Conservation (phyloP, 2,329 filamentous ascomycete genomes). For the Fusarium humuli region DNA sequence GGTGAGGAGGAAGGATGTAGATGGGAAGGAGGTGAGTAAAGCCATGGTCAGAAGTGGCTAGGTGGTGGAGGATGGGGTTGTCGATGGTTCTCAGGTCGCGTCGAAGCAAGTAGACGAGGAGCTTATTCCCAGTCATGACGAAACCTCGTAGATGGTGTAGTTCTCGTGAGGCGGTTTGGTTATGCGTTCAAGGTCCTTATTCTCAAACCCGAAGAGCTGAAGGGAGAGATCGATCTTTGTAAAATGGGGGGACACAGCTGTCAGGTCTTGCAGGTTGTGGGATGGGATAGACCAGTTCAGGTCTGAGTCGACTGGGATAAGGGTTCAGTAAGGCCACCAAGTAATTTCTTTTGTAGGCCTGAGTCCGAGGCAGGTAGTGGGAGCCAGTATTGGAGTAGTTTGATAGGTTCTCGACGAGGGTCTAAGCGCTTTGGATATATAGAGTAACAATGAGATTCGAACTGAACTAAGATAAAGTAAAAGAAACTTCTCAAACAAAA, state of each 20-base stretch:
- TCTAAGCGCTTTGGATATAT: conserved; percentile 7
- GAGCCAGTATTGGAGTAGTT: not conserved
- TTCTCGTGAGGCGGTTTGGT: not conserved
- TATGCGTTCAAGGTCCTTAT: not conserved
- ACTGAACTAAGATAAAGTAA: not conserved
- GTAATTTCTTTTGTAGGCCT: conserved; percentile 1
- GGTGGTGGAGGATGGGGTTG: conserved; percentile 76
- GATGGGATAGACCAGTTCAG: too few species aligned
- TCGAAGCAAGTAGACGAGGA: conserved; percentile 78
- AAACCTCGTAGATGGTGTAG: not conserved
- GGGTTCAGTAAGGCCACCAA: conserved; percentile 8
- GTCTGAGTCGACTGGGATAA: not conserved
- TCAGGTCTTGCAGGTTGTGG: too few species aligned
- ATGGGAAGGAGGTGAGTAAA: conserved; percentile 79
- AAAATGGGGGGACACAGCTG: not conserved
- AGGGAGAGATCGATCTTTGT: too few species aligned
- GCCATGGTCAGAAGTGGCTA: conserved; percentile 62
- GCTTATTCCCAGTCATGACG: conserved; percentile 55
- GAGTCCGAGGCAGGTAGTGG: not conserved
- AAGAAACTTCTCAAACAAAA: not conserved
- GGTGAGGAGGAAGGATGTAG: conserved; percentile 75
- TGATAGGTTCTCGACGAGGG: conserved; percentile 20
- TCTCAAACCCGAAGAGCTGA: conserved; percentile 1
- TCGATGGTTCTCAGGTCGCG: conserved; percentile 79
- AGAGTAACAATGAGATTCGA: not conserved